Conservation (phyloP, 2,329 filamentous ascomycete genomes). For the Fusarium sp. region DNA sequence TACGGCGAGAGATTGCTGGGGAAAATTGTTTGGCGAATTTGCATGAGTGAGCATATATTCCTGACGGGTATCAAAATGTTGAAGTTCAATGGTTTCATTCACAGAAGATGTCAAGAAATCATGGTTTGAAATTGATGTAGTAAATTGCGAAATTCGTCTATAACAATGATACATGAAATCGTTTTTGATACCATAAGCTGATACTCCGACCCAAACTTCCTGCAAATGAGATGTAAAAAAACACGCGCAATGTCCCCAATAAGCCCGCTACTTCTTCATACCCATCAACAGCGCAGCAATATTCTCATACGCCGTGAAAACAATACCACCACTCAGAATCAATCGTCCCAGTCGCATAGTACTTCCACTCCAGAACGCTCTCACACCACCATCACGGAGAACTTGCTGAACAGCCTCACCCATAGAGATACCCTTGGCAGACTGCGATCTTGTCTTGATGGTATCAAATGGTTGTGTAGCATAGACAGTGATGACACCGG, state of each 20-base stretch:
- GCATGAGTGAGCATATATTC: rapidly evolving
- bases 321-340: constrained; percentile 74
- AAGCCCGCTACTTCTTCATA: neutral
- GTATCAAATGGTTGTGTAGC: constrained; percentile 72
- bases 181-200: neutral
- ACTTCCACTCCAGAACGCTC: constrained; percentile 75
- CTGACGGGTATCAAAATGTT: rapidly evolving
- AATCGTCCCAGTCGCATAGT: constrained; percentile 75
- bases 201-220: neutral
- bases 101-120: rapidly evolving
- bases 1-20: rapidly evolving
- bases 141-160: neutral
- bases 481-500: constrained; percentile 71
- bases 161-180: neutral
- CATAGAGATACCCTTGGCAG: constrained; percentile 68
- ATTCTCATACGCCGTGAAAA: constrained; percentile 73
- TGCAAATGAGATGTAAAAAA: neutral
- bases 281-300: constrained; percentile 52
- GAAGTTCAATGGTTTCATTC: too few species aligned
- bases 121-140: neutral
- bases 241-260: neutral
- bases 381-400: constrained; percentile 67
- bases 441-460: constrained; percentile 73
- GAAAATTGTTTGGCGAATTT: too few species aligned
- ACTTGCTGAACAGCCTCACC: constrained; percentile 67